Evolutionary conservation across 371 early-diverging fungal genomes (phyloP).

Genomic region (Zychaea mexicana): DNA sequence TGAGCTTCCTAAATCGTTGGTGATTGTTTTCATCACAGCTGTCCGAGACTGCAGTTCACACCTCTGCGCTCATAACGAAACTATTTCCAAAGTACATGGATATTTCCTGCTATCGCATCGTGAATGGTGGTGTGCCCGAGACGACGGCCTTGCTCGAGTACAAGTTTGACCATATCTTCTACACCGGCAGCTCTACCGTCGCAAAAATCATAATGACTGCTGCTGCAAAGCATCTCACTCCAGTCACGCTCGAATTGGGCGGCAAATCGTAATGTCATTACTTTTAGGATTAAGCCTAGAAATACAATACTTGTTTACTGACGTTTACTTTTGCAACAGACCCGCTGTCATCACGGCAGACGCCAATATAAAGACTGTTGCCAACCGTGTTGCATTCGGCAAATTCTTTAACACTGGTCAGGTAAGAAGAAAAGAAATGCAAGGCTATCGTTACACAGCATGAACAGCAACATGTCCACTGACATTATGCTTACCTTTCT

Average conservation of each 20-base stretch:
- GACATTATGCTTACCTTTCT: neutral
- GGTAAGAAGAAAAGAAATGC: conserved; percentile 27
- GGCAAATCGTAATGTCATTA: conserved; percentile 74
- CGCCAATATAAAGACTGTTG: conserved; percentile 61
- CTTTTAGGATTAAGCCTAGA: too few relatives aligned
- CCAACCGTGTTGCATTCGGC: conserved; percentile 79
- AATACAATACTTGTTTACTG: too few relatives aligned
- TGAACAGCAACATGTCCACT: neutral
- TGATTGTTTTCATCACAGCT: conserved; percentile 34
- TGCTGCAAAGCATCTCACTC: conserved; percentile 73
- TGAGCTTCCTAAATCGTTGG: neutral
- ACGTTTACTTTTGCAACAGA: too few relatives aligned
- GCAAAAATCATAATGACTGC: conserved; percentile 80
- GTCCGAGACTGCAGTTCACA: conserved; percentile 76
- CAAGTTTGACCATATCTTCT: conserved; percentile 85
- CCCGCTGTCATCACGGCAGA: conserved; percentile 74
- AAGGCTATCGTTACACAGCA: neutral
- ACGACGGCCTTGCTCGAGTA: conserved; percentile 73
- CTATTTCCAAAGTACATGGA: conserved; percentile 80
- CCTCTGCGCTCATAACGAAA: conserved; percentile 64
- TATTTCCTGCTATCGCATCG: conserved; percentile 62
- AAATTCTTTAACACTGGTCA: conserved; percentile 85
- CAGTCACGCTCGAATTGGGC: conserved; percentile 82
- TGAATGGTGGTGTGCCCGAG: conserved; percentile 82
- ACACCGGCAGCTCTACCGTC: conserved; percentile 82